phyloP scores from a whole-genome alignment of 176 grass and related monocot genomes.

The Zizania latifolia region DNA sequence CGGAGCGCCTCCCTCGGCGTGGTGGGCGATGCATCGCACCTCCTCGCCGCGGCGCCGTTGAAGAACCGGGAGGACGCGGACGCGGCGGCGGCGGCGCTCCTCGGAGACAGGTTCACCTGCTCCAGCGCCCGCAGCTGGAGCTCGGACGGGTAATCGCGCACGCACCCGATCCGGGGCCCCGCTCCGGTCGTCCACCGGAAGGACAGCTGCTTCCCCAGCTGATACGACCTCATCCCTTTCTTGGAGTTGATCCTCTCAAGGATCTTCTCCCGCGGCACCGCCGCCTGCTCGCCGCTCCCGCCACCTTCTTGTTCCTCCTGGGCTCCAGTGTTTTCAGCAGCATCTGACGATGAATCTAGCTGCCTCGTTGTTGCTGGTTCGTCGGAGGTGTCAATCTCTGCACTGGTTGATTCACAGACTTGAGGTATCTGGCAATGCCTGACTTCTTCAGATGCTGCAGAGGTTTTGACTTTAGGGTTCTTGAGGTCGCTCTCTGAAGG shows the following conservation, averaged over 20 bases:
- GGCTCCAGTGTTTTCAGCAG: background rate
- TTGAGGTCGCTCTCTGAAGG: conserved; percentile 16
- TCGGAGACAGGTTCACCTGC: conserved; percentile 70
- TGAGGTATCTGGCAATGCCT: background rate
- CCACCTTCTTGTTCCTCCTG: conserved; percentile 8
- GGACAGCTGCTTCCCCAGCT: conserved; percentile 74
- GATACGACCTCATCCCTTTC: conserved; percentile 72
- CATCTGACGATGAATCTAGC: background rate
- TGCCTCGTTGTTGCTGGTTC: background rate
- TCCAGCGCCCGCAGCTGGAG: conserved; percentile 71
- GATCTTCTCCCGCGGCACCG: conserved; percentile 52
- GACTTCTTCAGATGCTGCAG: background rate
- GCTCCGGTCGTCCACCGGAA: conserved; percentile 70
- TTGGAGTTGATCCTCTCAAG: conserved; percentile 78
- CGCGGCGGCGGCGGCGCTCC: background rate
- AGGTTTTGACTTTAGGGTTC: background rate
- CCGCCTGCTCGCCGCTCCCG: conserved; percentile 24
- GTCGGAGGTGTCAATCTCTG: background rate
- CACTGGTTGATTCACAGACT: background rate
- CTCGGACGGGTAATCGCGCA: conserved; percentile 83
- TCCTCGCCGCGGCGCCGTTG: background rate
- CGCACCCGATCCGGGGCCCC: conserved; percentile 73
- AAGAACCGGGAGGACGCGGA: conserved; percentile 28
- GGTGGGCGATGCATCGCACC: background rate
- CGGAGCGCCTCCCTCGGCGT: conserved; percentile 30